Evolutionary conservation across 495 filamentous ascomycete species (phyloP), one percentile per base, ranked within the genome.

Genomic region (Hypoxylon fragiforme): DNA sequence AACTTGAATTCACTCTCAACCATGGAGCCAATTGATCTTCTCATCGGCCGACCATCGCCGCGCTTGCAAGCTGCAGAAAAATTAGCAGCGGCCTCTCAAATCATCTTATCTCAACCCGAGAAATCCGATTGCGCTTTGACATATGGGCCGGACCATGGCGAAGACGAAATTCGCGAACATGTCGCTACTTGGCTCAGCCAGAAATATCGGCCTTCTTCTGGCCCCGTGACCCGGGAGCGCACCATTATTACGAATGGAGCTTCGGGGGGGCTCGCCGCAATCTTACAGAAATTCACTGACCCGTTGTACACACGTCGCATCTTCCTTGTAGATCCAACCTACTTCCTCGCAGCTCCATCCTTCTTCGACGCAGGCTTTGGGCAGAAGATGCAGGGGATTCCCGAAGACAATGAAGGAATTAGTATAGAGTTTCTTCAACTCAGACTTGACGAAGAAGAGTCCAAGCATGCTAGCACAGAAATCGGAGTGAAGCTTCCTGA

Each of bases 121-220:
- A 71, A 80, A 50, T 70, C 76, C 18, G 67, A 67, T 31, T 64
- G 76, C 13, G 81, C 70, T 22, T 70, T 92, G 24, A 71, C 76
- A 7, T 94, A 94, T 64, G 89, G 87, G 0, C 85, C 87, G 9
- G 86, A 91, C 58, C 66, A 76, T 39, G 89, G 89, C n/a, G 83
- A 87, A 48, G 62, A 72, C 7, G 76, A 79, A 21, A 67, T 87
- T 4, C 75, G 87, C 14, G 63, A 74, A 46, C 70, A 80, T 38
- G 73, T 92, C 22, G 82, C 84, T 26, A 53, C 69, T 39, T 92
- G 89, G 89, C 75, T 89, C 14, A 76, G 70, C 0, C 55, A 58
- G 2, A 86, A 85, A 62, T 92, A 91, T 51, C 62, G 67, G 20
- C 76, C 79, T 0, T 14, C 44, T 16, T 39, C 63, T 1, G 55